Conservation (phyloP, 2,329 filamentous ascomycete genomes). For the Coniochaeta sp. region DNA sequence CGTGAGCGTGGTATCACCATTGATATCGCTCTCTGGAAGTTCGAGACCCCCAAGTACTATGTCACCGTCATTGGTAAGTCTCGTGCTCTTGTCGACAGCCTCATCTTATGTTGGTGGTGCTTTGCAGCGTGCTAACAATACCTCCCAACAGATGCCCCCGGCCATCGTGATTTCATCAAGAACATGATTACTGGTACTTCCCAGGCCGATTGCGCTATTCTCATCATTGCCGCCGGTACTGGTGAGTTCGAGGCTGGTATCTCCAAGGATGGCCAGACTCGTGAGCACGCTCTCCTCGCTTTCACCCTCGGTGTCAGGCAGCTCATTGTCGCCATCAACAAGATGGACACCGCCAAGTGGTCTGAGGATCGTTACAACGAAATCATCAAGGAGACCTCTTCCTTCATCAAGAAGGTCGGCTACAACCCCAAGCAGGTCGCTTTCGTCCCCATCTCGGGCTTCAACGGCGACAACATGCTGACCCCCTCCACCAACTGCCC, state of each 20-base stretch:
- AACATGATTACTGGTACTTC: constrained; percentile 99
- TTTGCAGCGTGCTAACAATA: constrained; percentile 11
- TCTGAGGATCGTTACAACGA: constrained; percentile 92
- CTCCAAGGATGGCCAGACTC: constrained; percentile 99
- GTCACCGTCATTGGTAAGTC: constrained; percentile 91
- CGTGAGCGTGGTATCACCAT: constrained; percentile 99
- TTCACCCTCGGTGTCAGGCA: constrained; percentile 99
- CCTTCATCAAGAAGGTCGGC: constrained; percentile 99
- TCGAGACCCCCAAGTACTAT: constrained; percentile 96
- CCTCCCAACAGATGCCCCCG: constrained; percentile 67
- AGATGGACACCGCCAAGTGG: constrained; percentile 99
- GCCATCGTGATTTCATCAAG: constrained; percentile 99
- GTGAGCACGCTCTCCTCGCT: constrained; percentile 99
- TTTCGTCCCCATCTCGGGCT: constrained; percentile 99
- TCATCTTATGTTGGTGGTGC: not conserved
- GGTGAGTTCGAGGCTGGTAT: constrained; percentile 99
- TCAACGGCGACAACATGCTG: constrained; percentile 99
- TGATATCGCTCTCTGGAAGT: constrained; percentile 99
- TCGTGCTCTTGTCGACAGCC: not conserved
- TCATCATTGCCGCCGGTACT: constrained; percentile 99
- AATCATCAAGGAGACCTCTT: constrained; percentile 99
- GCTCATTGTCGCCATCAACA: constrained; percentile 99
- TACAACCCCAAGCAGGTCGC: constrained; percentile 99
- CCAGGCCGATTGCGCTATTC: constrained; percentile 98
- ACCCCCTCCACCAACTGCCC: constrained; percentile 82